These are phyloP conservation scores for Didymella glomerata DNA, from an alignment of 2,329 filamentous ascomycete species.

Conservation along the genomic window DNA sequence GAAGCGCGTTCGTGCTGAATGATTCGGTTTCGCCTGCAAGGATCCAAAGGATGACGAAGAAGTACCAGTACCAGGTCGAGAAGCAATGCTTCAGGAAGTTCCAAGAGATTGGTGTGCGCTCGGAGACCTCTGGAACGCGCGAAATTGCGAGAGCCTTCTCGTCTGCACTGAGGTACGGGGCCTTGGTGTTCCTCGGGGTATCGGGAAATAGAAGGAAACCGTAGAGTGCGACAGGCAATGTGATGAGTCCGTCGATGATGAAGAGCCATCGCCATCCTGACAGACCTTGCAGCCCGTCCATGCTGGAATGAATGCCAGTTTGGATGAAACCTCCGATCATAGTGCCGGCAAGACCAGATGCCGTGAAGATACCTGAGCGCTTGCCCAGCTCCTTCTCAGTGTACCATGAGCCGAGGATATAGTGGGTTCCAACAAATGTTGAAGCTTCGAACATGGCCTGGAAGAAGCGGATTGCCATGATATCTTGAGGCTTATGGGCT, in stretches of 20 bases:
- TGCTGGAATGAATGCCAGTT: constrained; percentile 57
- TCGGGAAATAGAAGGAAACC: constrained; percentile 60
- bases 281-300: constrained; percentile 60
- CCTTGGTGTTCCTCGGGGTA: constrained; percentile 54
- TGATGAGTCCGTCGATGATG: constrained; percentile 63
- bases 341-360: constrained; percentile 66
- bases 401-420: constrained; percentile 70
- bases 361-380: constrained; percentile 68
- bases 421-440: constrained; percentile 66
- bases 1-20: constrained; percentile 70
- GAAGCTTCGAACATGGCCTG: constrained; percentile 64
- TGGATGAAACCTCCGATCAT: constrained; percentile 71
- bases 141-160: constrained; percentile 56
- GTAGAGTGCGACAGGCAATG: constrained; percentile 64
- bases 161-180: constrained; percentile 53
- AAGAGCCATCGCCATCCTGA: constrained; percentile 62
- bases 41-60: constrained; percentile 72
- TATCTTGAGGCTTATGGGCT: constrained; percentile 60
- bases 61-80: constrained; percentile 70
- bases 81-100: constrained; percentile 65
- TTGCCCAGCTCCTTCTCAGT: constrained; percentile 69
- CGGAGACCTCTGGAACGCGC: constrained; percentile 55
- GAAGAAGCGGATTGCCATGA: constrained; percentile 67
- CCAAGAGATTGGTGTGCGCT: constrained; percentile 58
- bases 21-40: constrained; percentile 77